Conservation (phyloP, 306 rosid genomes). For the Quercus variabilis region DNA sequence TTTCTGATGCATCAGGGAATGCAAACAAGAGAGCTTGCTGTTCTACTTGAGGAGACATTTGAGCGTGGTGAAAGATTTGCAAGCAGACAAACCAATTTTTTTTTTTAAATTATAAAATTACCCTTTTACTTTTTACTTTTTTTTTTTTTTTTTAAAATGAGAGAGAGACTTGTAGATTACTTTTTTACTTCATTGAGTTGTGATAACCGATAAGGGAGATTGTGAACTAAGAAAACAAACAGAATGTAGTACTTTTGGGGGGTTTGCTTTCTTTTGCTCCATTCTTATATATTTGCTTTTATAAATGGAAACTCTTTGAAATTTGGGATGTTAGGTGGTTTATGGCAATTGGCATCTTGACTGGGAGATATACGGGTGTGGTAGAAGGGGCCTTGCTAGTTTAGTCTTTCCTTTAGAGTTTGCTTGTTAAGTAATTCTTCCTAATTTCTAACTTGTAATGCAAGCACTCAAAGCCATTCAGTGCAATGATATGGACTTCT, state of each 20-base stretch:
- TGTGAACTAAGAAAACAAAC: conserved; percentile 41
- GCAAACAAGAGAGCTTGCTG: conserved; percentile 69
- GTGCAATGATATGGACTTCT: too few relatives aligned
- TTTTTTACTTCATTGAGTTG: conserved; percentile 54
- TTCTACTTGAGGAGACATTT: conserved; percentile 48
- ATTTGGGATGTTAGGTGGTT: conserved; percentile 30
- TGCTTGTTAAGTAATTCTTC: background rate
- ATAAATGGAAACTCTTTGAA: conserved; percentile 33
- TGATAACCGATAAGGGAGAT: conserved; percentile 28
- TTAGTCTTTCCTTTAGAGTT: conserved; percentile 5
- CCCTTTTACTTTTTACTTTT: conserved; percentile 12
- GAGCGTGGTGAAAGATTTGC: conserved; percentile 23
- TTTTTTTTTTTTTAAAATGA: conserved; percentile 25
- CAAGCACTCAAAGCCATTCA: background rate
- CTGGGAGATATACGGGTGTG: conserved; percentile 11
- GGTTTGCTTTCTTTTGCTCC: conserved; percentile 34
- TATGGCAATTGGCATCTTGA: conserved; percentile 5
- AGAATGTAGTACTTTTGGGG: conserved; percentile 41
- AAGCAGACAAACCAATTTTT: conserved; percentile 33
- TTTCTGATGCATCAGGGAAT: conserved; percentile 57
- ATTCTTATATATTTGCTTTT: conserved; percentile 38
- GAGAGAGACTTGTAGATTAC: conserved; percentile 67
- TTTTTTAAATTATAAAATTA: conserved; percentile 23
- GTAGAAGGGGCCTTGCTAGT: conserved; percentile 16
- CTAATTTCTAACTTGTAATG: conserved; percentile 9